phyloP scores from a whole-genome alignment of 345 rosid species.

The Triadica sebifera region DNA sequence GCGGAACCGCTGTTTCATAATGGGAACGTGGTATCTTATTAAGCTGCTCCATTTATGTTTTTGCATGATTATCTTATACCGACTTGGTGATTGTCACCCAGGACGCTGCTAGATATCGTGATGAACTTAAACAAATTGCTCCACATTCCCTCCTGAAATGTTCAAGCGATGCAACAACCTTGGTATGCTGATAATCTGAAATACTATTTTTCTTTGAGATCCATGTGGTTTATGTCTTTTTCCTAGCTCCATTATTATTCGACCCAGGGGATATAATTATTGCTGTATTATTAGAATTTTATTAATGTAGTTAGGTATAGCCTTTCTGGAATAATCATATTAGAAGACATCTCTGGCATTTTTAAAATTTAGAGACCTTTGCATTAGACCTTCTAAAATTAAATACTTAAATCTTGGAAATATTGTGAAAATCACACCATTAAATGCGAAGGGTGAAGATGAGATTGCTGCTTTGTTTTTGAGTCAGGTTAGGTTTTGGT shows the following conservation, averaged over 20 bases:
- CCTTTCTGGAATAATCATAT: background rate
- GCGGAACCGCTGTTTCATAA: too few relatives aligned
- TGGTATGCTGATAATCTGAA: constrained; percentile 40
- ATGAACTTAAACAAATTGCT: constrained; percentile 59
- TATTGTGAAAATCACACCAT: background rate
- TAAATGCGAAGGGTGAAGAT: background rate
- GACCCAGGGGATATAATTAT: background rate
- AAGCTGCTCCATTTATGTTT: too few relatives aligned
- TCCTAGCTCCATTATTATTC: background rate
- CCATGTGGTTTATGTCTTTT: constrained; percentile 5
- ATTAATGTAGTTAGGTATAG: background rate
- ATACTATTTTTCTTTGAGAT: background rate
- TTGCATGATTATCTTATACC: background rate
- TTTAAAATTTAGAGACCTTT: too few relatives aligned
- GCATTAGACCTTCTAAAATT: too few relatives aligned
- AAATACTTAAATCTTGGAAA: background rate
- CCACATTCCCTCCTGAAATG: constrained; percentile 62
- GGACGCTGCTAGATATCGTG: constrained; percentile 60
- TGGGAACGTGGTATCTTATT: too few relatives aligned
- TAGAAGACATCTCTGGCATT: background rate
- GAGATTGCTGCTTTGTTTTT: background rate
- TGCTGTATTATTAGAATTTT: background rate
- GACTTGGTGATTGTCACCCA: constrained; percentile 26
- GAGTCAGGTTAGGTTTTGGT: background rate
- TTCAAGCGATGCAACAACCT: constrained; percentile 69